phyloP scores from a whole-genome alignment of 192 early-diverging fungal species.

The Backusella psychrophila region DNA sequence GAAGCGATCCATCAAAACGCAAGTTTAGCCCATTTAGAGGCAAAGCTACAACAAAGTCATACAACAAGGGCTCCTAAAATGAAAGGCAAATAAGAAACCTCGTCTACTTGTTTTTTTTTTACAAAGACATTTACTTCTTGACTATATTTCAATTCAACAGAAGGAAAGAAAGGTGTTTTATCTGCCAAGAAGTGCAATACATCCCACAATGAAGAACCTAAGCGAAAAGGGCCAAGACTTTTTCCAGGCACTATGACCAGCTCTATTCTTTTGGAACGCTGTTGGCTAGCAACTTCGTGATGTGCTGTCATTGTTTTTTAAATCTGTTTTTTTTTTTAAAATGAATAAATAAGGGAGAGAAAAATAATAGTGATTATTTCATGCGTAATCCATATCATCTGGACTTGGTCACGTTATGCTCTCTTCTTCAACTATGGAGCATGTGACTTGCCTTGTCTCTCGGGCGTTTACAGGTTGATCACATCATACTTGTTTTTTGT shows the following conservation, averaged over 20 bases:
- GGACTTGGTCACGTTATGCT: neutral
- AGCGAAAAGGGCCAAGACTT: slow-evolving; percentile 53
- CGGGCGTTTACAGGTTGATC: neutral
- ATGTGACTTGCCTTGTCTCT: neutral
- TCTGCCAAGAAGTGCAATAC: slow-evolving; percentile 53
- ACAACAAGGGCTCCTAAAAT: slow-evolving; percentile 10
- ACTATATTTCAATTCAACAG: slow-evolving; percentile 62
- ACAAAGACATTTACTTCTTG: slow-evolving; percentile 44
- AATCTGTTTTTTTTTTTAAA: too few species aligned
- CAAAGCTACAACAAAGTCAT: slow-evolving; percentile 16
- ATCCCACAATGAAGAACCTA: slow-evolving; percentile 63
- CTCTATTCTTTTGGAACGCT: slow-evolving; percentile 37
- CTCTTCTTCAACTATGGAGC: neutral
- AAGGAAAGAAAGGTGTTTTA: slow-evolving; percentile 46
- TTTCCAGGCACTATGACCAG: slow-evolving; percentile 51
- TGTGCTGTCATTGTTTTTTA: slow-evolving; percentile 5
- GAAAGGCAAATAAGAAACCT: neutral
- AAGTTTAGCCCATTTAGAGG: slow-evolving; percentile 12
- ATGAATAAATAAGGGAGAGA: neutral
- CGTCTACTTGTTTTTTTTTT: too few species aligned
- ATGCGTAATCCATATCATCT: slow-evolving; percentile 1
- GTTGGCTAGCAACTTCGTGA: neutral
- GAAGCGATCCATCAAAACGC: slow-evolving; percentile 17
- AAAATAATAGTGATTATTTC: neutral
- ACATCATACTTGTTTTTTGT: neutral